Percentiles rank a stretch among this genome's conserved stretches.
Evolutionary conservation across 768 basidiomycete species (phyloP).

Genomic region (Auricularia auricula-judae): DNA sequence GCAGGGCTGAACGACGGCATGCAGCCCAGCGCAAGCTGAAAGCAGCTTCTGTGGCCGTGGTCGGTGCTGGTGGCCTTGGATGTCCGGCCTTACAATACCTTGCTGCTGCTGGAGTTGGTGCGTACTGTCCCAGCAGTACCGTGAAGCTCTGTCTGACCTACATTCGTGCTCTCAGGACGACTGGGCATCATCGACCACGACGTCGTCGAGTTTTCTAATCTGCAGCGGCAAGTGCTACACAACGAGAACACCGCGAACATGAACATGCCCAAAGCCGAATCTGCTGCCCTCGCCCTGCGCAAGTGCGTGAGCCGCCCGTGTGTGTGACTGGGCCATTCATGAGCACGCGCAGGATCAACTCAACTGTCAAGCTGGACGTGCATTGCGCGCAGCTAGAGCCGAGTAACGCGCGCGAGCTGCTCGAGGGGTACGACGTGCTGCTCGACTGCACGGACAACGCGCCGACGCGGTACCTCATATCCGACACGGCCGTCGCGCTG

Average conservation of each 20-base stretch:
- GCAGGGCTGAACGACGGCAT: neutral
- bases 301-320: conserved; percentile 31
- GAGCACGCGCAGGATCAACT: conserved; percentile 53
- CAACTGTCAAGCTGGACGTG: conserved; percentile 47
- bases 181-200: conserved; percentile 88
- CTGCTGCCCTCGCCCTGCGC: conserved; percentile 60
- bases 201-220: conserved; percentile 75
- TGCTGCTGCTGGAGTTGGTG: conserved; percentile 84
- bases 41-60: conserved; percentile 64
- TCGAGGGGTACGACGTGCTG: conserved; percentile 60
- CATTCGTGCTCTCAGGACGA: conserved; percentile 36
- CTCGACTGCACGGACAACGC: conserved; percentile 94
- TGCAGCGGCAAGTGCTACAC: conserved; percentile 90
- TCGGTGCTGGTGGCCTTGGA: conserved; percentile 93
- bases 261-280: conserved; percentile 71
- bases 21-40: conserved; percentile 79
- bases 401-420: conserved; percentile 50
- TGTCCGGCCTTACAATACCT: conserved; percentile 95
- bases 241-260: conserved; percentile 41
- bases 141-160: neutral
- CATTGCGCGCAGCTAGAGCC: conserved; percentile 43
- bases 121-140: conserved; percentile 12
- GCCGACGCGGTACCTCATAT: conserved; percentile 85
- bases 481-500: conserved; percentile 69
- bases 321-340: neutral